Evolutionary conservation across 1,284 basidiomycete genomes (phyloP).

Genomic region (Takashimella tepidaria): DNA sequence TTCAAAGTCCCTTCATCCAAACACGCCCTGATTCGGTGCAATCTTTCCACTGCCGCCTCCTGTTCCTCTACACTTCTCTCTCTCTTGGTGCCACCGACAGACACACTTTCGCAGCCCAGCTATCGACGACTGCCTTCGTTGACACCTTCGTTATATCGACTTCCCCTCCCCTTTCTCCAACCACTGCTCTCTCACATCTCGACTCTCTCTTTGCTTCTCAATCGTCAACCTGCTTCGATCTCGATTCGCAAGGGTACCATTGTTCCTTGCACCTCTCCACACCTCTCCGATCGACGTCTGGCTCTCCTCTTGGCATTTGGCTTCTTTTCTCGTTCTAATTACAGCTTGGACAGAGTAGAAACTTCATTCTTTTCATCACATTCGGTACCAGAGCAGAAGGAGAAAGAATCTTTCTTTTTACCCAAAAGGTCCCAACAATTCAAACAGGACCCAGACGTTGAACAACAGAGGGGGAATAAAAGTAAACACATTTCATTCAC

Average conservation of each 20-base stretch:
- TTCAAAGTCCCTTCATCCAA: neutral
- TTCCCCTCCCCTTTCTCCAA: neutral
- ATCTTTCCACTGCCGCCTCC: no score
- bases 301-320: neutral
- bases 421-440: no score
- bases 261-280: neutral
- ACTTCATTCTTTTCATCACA: neutral
- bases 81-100: neutral
- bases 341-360: neutral
- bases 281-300: neutral
- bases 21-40: neutral
- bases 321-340: neutral
- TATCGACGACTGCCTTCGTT: neutral
- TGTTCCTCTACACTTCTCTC: neutral
- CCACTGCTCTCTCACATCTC: no score
- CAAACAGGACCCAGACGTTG: no score
- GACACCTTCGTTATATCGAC: neutral
- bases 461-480: no score
- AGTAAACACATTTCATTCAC: neutral
- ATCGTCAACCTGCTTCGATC: neutral
- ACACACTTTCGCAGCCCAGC: no score
- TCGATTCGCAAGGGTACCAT: neutral
- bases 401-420: neutral
- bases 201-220: no score
- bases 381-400: neutral